Evolutionary conservation across 352 stramenopile species (phyloP).

Genomic region (Phytophthora agathidicida): DNA sequence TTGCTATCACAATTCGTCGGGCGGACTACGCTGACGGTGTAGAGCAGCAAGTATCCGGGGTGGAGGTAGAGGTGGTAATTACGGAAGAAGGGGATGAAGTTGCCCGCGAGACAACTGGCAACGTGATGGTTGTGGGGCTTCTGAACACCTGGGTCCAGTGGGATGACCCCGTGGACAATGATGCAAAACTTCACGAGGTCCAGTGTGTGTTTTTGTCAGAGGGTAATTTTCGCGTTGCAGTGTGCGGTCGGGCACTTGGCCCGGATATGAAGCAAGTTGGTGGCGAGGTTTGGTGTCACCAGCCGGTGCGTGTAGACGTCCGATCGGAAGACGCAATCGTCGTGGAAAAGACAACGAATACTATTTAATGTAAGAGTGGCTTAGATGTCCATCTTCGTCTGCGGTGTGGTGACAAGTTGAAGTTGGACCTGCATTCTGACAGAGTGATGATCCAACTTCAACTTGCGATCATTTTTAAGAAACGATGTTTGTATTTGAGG

Average conservation of each 20-base stretch:
- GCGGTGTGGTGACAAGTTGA: constrained; percentile 2
- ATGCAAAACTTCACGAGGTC: constrained; percentile 39
- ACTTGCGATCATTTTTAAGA: constrained; percentile 23
- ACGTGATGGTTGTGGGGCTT: constrained; percentile 48
- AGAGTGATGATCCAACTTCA: constrained; percentile 24
- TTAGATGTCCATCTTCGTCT: neutral
- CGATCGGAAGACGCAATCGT: constrained; percentile 10
- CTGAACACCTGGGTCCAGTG: constrained; percentile 39
- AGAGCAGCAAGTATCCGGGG: constrained; percentile 6
- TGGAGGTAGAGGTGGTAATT: constrained; percentile 41
- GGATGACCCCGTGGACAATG: constrained; percentile 6
- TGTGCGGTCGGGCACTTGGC: constrained; percentile 35
- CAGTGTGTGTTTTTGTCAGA: constrained; percentile 72
- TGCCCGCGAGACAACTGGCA: constrained; percentile 15
- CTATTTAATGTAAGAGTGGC: constrained; percentile 35
- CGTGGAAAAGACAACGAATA: constrained; percentile 6
- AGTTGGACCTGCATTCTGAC: constrained; percentile 16
- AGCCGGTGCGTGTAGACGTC: constrained; percentile 50
- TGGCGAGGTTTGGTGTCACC: constrained; percentile 50
- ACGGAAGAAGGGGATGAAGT: constrained; percentile 36
- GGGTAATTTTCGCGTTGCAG: constrained; percentile 53
- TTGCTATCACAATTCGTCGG: constrained; percentile 24
- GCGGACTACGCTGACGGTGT: neutral
- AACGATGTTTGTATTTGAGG: constrained; percentile 14
- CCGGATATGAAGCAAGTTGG: constrained; percentile 17